Evolutionary conservation across 1,284 basidiomycete genomes (phyloP), one percentile per base, ranked within the genome.

Genomic region (Ceratobasidium sp.): DNA sequence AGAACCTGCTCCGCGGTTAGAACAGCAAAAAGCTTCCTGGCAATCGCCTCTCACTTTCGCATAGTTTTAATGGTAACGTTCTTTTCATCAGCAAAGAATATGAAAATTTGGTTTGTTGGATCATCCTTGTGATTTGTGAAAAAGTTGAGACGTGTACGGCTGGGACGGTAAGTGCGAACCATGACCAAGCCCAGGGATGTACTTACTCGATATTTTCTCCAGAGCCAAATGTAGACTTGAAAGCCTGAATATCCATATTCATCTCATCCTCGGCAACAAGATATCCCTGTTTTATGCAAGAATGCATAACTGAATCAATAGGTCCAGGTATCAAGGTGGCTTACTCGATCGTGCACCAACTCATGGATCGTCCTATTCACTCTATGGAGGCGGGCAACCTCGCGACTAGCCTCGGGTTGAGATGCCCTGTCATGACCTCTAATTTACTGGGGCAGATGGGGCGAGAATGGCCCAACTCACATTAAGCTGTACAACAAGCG

Each of bases 311-410:
- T 11, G 30, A 47, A 9, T 33, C 42, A 39, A 25, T 29, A 23
- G 21, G 44, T 21, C 9, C 25, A 16, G 11, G 11, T 9, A 41
- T 53, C 21, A 49, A 19, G 5, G 27, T 13, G 21, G 78, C 85
- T 79, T 73, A 90, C 89, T 80, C 95, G 86, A 78, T 99, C 97
- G 76, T 89, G 87, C 70, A 96, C 92, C 69, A 99, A 87, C 80
- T 99, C 97, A 78, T 98, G 95, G 62, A 98, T 91, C 47, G 97
- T 99, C 75, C 93, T 83, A 79, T 95, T 95, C 72, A 99, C 95
- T 76, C 95, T 90, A 93, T 95, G 98, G 75, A 99, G 83, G 76
- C 89, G 87, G 60, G 93, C 76, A 30, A 77, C 53, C 44, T 72
- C 70, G 23, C 73, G 70, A 19, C 42, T 66, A 23, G 56, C 69